Evolutionary conservation across 2,329 filamentous ascomycete genomes (phyloP).

Genomic region (Cytospora piceicola): DNA sequence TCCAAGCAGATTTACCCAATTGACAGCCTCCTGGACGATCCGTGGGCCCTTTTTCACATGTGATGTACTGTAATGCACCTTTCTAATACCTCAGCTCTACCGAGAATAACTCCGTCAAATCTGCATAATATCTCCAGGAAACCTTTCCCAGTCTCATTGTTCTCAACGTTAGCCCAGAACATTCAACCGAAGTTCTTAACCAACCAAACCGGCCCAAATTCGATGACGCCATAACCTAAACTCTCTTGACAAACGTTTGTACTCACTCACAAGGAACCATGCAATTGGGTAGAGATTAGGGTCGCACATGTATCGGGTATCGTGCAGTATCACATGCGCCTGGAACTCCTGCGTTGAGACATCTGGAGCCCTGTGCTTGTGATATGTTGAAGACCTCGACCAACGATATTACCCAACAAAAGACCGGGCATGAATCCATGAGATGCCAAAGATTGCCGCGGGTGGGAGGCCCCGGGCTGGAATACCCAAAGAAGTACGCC

Average conservation of each 20-base stretch:
- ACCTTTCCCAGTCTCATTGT: no score
- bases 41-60: neutral
- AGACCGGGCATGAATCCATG: neutral
- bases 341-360: neutral
- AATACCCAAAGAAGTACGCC: neutral
- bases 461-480: no score
- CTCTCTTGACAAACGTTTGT: neutral
- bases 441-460: no score
- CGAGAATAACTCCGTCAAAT: neutral
- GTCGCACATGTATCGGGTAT: neutral
- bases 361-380: neutral
- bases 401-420: neutral
- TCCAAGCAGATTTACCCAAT: neutral
- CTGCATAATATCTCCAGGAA: neutral
- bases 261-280: slow-evolving; percentile 8
- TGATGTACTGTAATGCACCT: neutral
- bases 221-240: slow-evolving; percentile 26
- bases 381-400: neutral
- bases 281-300: slow-evolving; percentile 24
- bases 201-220: slow-evolving; percentile 13
- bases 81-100: neutral
- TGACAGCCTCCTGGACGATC: neutral
- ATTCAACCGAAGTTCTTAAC: neutral
- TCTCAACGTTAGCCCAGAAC: neutral
- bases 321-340: neutral